Base-by-base conservation (phyloP, 2,329 filamentous ascomycete species). In the Botrytis galanthina region DNA sequence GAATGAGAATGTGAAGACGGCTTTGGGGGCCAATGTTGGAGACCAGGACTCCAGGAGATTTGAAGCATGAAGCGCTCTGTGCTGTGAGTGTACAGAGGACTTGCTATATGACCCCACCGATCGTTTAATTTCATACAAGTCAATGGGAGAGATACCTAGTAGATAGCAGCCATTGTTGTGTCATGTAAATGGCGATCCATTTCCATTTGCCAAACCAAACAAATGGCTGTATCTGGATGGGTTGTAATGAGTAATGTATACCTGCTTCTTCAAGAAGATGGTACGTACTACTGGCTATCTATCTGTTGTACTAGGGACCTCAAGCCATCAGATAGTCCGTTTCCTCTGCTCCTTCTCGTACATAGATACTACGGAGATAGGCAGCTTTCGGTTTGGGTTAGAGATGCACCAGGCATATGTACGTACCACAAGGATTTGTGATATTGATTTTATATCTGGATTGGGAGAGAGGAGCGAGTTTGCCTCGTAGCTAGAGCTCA, bases 31-130 rank as follows among this genome's bases (percentile, higher is more conserved):
- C 39, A 62, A 51, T 63, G 32, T 48, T 39, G 59, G 69, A 63
- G 57, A 42, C 22, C 22, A 42, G 59, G 69, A 51, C 42, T 32
- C 22, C 39, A 42, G 59, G 46, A 51, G 42, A 35, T 18, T 22
- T 63, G 69, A 46, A 71, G 69, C 39, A 71, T 54, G 39, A 63
- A 70, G 68, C 68, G 68, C 68, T 70, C 67, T 57, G 66, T 57
- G 48, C 51, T 59, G 35, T 18, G 22, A 29, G 14, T 54, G 29
- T 16, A 18, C 14, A 54, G 51, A 54, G n/a, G 1, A 29, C 22
- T 51, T 51, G 14, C 51, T 32, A 54, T 42, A 69, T 39, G 32
- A 68, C 67, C 54, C 67, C 67, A 59, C 67, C 51, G 64, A n/a
- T 67, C 29, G 44, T 67, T 67, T 67, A 20, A 70, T 61, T 44